Evolutionary conservation across 1,284 basidiomycete species (phyloP), one percentile per base, ranked within the genome.

Genomic region (Tilletia setariae): DNA sequence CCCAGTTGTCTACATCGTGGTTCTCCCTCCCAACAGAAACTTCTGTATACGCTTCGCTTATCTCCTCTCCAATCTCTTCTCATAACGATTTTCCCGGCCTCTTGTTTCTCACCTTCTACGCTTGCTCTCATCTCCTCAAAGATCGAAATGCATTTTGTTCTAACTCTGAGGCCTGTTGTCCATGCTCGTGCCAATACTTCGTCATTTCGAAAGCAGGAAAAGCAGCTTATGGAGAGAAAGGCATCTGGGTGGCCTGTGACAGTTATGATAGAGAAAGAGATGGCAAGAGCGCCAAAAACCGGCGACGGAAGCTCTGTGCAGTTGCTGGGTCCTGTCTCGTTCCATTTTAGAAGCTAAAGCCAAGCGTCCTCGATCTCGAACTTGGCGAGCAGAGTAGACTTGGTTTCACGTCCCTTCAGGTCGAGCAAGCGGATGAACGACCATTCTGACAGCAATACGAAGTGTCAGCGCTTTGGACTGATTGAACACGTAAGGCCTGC

Each of bases 371-470:
- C 64, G n/a, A 70, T 47, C 11, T 70, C 68, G 42, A 74, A 76
- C 21, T 64, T 67, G 44, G 71, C 77, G 32, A 78, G 68, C 19
- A 79, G 61, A 8, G 75, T 79, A 25, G 71, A 71, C 47, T 73
- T 68, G 1, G 85, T 86, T 73, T 86, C 83, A 75, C 87, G 87
- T 13, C 88, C 88, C 49, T 85, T 84, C 81, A 83, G 82, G 75
- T 87, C 84, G 66, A 89, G 77, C 82, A 89, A 82, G 23, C 86
- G 82, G 40, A 88, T 79, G 56, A 88, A 78, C 42, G 85, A 83
- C 86, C 86, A 88, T 3, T 70, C 72, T 16, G 66, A 61, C 32
- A 44, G 0, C 59, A 67, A 9, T 67, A 11, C 15, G 68, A 35
- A 71, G 71, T 53, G 9, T 25, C 15, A 25, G 16, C n/a, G n/a